Evolutionary conservation across 495 filamentous ascomycete species (phyloP).

Genomic region (Penicillium cataractarum): DNA sequence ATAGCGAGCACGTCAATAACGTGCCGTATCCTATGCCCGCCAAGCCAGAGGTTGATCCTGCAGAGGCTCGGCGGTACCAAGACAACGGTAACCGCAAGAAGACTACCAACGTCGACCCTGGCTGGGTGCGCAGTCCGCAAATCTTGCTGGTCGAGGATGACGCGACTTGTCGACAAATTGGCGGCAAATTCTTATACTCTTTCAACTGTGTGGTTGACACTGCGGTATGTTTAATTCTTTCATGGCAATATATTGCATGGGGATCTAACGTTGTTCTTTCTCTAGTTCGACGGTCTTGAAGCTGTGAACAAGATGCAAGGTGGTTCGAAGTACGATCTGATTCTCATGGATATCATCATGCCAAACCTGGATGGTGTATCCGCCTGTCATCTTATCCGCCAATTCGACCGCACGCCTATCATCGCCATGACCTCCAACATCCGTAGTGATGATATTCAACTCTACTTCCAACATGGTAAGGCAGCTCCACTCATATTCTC

Average conservation of each 20-base stretch:
- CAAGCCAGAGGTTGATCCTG: constrained; percentile 53
- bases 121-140: constrained; percentile 79
- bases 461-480: constrained; percentile 95
- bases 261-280: constrained; percentile 9
- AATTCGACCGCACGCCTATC: constrained; percentile 86
- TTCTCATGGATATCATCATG: constrained; percentile 99
- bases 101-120: constrained; percentile 69
- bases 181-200: constrained; percentile 88
- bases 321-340: constrained; percentile 84
- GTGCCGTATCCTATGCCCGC: constrained; percentile 80
- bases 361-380: constrained; percentile 94
- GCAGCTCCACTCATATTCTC: constrained; percentile 29
- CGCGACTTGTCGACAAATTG: constrained; percentile 89
- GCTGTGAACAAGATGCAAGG: constrained; percentile 90
- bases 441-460: constrained; percentile 92
- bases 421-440: constrained; percentile 99
- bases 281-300: constrained; percentile 85
- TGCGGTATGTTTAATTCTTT: constrained; percentile 82
- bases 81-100: constrained; percentile 61
- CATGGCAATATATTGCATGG: too few relatives aligned
- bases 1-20: constrained; percentile 89
- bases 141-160: constrained; percentile 97
- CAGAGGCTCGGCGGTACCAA: constrained; percentile 52
- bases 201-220: constrained; percentile 89
- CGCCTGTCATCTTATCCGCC: constrained; percentile 89